Conservation (phyloP, 2,329 filamentous ascomycete species). For the Monilinia fructigena region DNA sequence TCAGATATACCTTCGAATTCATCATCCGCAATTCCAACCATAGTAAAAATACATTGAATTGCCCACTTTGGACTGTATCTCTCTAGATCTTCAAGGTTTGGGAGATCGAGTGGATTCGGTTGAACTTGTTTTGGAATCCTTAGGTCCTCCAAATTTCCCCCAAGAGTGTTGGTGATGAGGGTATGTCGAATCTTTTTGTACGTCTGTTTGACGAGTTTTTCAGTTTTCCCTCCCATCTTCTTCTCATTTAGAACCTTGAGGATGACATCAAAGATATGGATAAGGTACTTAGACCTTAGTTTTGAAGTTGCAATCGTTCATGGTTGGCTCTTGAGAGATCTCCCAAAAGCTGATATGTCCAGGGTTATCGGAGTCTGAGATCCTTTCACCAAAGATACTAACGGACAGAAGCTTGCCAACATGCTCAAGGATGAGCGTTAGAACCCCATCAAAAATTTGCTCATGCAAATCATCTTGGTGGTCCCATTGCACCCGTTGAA, state of each 20-base stretch:
- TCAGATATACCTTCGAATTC: neutral
- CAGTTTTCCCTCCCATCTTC: neutral
- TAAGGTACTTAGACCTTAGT: neutral
- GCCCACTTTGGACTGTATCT: neutral
- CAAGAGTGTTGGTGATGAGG: neutral
- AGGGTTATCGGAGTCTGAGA: neutral
- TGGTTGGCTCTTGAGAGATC: fast-evolving
- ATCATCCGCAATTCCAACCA: neutral
- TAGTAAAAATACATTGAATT: neutral
- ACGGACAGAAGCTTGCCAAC: slow-evolving; percentile 42
- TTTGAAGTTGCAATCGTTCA: neutral
- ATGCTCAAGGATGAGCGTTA: slow-evolving; percentile 43
- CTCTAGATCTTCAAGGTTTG: neutral
- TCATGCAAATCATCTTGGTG: neutral
- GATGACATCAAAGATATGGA: neutral
- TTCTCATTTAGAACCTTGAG: neutral
- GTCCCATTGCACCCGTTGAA: neutral
- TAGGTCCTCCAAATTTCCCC: neutral
- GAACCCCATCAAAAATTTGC: slow-evolving; percentile 44
- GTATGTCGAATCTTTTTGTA: neutral
- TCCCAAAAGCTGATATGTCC: neutral
- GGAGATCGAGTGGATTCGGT: neutral
- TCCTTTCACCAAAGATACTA: neutral
- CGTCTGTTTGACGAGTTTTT: neutral
- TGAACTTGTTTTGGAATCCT: neutral